These are phyloP conservation scores for Lactarius hengduanensis DNA, from an alignment of 768 basidiomycete genomes.

Conservation along the genomic window DNA sequence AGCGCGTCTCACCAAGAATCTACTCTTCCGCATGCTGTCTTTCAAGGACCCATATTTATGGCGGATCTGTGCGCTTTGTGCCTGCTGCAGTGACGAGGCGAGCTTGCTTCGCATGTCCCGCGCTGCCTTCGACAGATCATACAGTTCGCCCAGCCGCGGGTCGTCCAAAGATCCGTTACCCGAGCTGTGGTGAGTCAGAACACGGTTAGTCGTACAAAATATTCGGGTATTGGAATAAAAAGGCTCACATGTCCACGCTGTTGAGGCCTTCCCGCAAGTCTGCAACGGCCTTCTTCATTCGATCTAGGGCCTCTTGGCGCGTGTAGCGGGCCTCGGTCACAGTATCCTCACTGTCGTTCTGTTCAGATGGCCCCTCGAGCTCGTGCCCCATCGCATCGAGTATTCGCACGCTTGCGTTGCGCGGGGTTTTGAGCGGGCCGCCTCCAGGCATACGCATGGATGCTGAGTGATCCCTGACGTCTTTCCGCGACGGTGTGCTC, in stretches of 20 bases:
- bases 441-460: constrained; percentile 23
- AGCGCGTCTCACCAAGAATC: constrained; percentile 39
- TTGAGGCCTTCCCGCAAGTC: constrained; percentile 56
- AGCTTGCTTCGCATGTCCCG: constrained; percentile 50
- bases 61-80: constrained; percentile 39
- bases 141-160: constrained; percentile 48
- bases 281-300: constrained; percentile 56
- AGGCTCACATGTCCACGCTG: constrained; percentile 55
- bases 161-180: constrained; percentile 41
- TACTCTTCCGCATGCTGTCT: constrained; percentile 39
- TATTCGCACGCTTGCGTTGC: constrained; percentile 51
- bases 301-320: constrained; percentile 53
- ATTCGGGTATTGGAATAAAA: constrained; percentile 15
- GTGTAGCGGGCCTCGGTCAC: constrained; percentile 34
- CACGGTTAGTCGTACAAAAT: constrained; percentile 16
- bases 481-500: constrained; percentile 28
- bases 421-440: constrained; percentile 30
- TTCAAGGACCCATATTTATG: constrained; percentile 38
- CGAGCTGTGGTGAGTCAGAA: constrained; percentile 37
- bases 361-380: constrained; percentile 40
- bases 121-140: constrained; percentile 52
- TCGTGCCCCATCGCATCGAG: constrained; percentile 71
- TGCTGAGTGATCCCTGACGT: constrained; percentile 29
- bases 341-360: constrained; percentile 30
- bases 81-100: constrained; percentile 42